phyloP scores from a whole-genome alignment of 1,139 yeast species.

The Candida smagusa region DNA sequence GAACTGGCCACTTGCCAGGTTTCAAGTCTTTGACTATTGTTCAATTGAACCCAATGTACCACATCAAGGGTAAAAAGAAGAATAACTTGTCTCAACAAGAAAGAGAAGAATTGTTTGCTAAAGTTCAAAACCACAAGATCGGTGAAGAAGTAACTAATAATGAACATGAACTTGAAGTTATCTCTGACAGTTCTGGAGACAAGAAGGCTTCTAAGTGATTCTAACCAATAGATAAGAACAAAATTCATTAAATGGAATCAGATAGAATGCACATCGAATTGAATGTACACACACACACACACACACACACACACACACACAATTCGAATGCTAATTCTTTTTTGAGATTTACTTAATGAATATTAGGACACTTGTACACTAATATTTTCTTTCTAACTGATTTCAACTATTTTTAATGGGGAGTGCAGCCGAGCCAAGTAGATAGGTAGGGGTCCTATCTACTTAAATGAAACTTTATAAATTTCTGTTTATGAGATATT shows the following conservation, averaged over 20 bases:
- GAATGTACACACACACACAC: constrained; percentile 5
- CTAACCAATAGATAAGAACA: no score
- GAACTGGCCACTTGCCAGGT: constrained; percentile 59
- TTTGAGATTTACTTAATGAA: no score
- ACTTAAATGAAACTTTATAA: neutral
- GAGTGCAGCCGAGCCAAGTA: constrained; percentile 1
- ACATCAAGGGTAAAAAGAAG: constrained; percentile 66
- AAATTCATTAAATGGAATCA: no score
- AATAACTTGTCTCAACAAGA: constrained; percentile 52
- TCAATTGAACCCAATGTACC: constrained; percentile 68
- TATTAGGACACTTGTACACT: no score
- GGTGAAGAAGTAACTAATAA: constrained; percentile 25
- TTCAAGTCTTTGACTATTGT: constrained; percentile 48
- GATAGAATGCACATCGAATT: neutral
- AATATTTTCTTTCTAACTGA: no score
- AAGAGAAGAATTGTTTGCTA: constrained; percentile 50
- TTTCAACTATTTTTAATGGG: neutral
- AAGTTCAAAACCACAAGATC: constrained; percentile 27
- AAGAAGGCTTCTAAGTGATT: constrained; percentile 2
- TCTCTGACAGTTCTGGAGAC: constrained; percentile 5
- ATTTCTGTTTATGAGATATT: neutral
- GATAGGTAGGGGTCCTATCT: constrained; percentile 7
- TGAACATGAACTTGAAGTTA: constrained; percentile 1
- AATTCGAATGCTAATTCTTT: neutral
- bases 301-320: neutral